Conservation (phyloP, 2,329 filamentous ascomycete species). For the Claviceps purpurea region DNA sequence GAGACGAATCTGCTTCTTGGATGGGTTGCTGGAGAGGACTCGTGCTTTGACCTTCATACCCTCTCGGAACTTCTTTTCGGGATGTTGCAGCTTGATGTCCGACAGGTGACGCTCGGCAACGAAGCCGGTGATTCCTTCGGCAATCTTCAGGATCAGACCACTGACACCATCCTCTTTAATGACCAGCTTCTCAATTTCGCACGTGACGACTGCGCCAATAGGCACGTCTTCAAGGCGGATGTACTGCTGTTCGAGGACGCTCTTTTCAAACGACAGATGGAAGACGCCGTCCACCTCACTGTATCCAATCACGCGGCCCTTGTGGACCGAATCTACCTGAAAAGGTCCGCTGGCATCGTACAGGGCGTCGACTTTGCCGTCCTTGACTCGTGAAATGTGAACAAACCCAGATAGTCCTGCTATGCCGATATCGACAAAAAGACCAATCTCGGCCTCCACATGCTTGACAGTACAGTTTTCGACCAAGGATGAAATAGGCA, state of each 20-base stretch:
- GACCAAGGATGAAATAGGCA: slow-evolving; percentile 62
- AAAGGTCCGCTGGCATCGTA: slow-evolving; percentile 65
- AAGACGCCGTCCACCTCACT: slow-evolving; percentile 78
- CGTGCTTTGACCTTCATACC: slow-evolving; percentile 73
- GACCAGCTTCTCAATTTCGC: slow-evolving; percentile 72
- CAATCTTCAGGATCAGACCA: slow-evolving; percentile 70
- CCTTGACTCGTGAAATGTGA: slow-evolving; percentile 84
- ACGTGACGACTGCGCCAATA: slow-evolving; percentile 67
- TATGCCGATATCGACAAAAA: slow-evolving; percentile 60
- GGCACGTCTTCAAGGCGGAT: slow-evolving; percentile 84
- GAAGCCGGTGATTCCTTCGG: slow-evolving; percentile 78
- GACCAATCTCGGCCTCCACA: slow-evolving; percentile 66
- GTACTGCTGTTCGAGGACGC: slow-evolving; percentile 74
- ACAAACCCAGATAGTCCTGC: slow-evolving; percentile 69
- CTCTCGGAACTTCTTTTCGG: slow-evolving; percentile 90
- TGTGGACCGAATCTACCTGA: slow-evolving; percentile 65
- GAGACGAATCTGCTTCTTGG: slow-evolving; percentile 67
- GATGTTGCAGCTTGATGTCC: slow-evolving; percentile 76
- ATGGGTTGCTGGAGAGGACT: slow-evolving; percentile 65
- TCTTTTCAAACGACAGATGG: slow-evolving; percentile 71
- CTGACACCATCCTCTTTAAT: slow-evolving; percentile 65
- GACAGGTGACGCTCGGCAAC: slow-evolving; percentile 81
- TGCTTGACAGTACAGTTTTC: slow-evolving; percentile 67
- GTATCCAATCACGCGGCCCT: slow-evolving; percentile 72
- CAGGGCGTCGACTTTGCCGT: slow-evolving; percentile 76